Evolutionary conservation across 306 rosid species (phyloP), one percentile per base, ranked within the genome.

Genomic region (Begonia masoniana): DNA sequence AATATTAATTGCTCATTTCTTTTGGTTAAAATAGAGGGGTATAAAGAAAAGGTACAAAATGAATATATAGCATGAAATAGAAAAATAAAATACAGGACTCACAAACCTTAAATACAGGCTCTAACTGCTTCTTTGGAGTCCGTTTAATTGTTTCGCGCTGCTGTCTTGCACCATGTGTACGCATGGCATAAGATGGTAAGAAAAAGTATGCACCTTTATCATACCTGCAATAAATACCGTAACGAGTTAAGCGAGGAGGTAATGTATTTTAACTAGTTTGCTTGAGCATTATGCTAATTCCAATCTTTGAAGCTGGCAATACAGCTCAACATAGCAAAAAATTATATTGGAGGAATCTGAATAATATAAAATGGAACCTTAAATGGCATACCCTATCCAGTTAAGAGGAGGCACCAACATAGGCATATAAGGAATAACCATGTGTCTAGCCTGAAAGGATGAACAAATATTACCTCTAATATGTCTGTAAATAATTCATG

Each of bases 371-470:
- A 9, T 62, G 55, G 10, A 52, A 36, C 41, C 11, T 14, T 14
- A 10, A 49, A 14, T 49, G 9, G 17, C 73, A 66, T 86, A 91
- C 99, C 94, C 84, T 50, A 80, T 76, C 99, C 99, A 91, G 43
- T 74, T 74, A 58, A 54, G 54, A 54, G 97, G 96, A 53, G 99
- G 94, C 62, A 86, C 92, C 81, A 91, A 62, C 99, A 91, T 86
- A 54, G 99, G 99, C 99, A 86, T 86, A 68, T 91, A 86, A 35
- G 96, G 97, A 65, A 91, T 83, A 75, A 91, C 92, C 84, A 83
- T 83, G 83, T 91, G 96, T 68, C 86, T 77, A 62, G 99, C 99
- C 99, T 91, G 92, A 67, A 56, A 59, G 39, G 35, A 54, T 31
- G 64, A 72, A 54, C 62, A 70, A 52, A 69, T 16, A 58, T 41